Evolutionary conservation across 2,329 filamentous ascomycete species (phyloP).

Genomic region (Tricladium varicosporioides): DNA sequence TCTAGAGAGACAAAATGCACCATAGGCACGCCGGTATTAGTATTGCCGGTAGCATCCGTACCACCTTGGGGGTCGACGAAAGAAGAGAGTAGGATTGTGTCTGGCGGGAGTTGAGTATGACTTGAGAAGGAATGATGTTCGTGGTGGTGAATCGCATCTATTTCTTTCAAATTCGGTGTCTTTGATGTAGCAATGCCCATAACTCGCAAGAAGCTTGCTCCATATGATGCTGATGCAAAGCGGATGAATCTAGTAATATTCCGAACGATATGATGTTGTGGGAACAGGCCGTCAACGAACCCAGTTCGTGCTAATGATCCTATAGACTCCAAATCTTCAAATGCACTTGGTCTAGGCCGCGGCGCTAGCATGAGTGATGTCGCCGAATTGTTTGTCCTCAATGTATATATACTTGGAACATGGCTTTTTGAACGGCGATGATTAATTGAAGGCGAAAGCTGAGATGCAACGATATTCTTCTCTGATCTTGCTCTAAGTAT

Average conservation of each 20-base stretch:
- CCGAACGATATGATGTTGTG: conserved; percentile 54
- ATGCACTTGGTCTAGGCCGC: conserved; percentile 33
- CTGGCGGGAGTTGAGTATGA: conserved; percentile 57
- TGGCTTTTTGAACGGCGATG: conserved; percentile 33
- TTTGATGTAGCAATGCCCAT: conserved; percentile 58
- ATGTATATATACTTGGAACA: conserved; percentile 56
- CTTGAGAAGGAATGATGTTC: conserved; percentile 63
- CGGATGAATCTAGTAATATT: conserved; percentile 65
- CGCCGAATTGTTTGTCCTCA: conserved; percentile 46
- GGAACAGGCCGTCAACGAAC: conserved; percentile 57
- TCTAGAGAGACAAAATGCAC: conserved; percentile 57
- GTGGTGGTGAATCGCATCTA: conserved; percentile 42
- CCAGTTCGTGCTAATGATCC: conserved; percentile 43
- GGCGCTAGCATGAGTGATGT: conserved; percentile 30
- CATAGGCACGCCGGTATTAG: conserved; percentile 50
- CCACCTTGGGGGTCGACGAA: conserved; percentile 54
- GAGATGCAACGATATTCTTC: conserved; percentile 30
- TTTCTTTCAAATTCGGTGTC: conserved; percentile 39
- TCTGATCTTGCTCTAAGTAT: conserved; percentile 37
- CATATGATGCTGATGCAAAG: conserved; percentile 66
- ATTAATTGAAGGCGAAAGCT: conserved; percentile 23
- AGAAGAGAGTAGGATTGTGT: conserved; percentile 56
- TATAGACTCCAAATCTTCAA: conserved; percentile 27
- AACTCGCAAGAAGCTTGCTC: conserved; percentile 60
- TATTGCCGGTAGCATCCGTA: conserved; percentile 48